Conservation (phyloP, 805 yeast species). For the Kluyveromyces siamensis region DNA sequence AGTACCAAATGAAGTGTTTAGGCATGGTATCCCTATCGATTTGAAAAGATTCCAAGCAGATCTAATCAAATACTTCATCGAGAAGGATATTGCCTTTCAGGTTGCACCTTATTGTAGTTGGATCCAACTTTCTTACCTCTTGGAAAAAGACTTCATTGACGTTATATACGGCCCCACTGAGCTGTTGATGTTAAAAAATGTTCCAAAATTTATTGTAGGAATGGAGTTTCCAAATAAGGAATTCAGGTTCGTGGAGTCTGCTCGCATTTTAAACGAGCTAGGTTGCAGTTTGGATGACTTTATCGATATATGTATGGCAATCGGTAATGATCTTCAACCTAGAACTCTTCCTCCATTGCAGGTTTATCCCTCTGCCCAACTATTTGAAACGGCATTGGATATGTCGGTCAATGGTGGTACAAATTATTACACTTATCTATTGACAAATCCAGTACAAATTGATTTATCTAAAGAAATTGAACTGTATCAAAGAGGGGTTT, state of each 20-base stretch:
- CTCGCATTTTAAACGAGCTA: constrained; percentile 50
- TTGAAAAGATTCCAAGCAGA: constrained; percentile 44
- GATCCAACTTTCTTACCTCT: constrained; percentile 68
- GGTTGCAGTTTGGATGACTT: constrained; percentile 56
- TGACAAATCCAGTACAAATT: constrained; percentile 31
- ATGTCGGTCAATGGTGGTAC: constrained; percentile 36
- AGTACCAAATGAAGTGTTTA: constrained; percentile 38
- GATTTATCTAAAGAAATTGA: constrained; percentile 33
- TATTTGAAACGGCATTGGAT: constrained; percentile 32
- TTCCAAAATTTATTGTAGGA: constrained; percentile 64
- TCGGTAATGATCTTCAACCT: constrained; percentile 73
- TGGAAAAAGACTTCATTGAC: constrained; percentile 49
- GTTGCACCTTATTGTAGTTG: constrained; percentile 80
- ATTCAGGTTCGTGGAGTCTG: constrained; percentile 57
- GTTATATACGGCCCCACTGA: constrained; percentile 83
- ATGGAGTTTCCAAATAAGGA: constrained; percentile 59
- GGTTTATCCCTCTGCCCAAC: constrained; percentile 21
- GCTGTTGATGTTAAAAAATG: constrained; percentile 46
- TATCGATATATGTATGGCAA: constrained; percentile 64
- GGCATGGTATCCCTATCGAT: constrained; percentile 43
- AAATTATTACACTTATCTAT: constrained; percentile 37
- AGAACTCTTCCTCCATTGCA: constrained; percentile 43
- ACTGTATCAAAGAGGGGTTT: constrained; percentile 56
- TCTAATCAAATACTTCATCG: constrained; percentile 48
- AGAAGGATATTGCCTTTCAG: constrained; percentile 50